These are phyloP conservation scores for Pleurotus tuoliensis DNA, from an alignment of 768 basidiomycete genomes.

Conservation along the genomic window DNA sequence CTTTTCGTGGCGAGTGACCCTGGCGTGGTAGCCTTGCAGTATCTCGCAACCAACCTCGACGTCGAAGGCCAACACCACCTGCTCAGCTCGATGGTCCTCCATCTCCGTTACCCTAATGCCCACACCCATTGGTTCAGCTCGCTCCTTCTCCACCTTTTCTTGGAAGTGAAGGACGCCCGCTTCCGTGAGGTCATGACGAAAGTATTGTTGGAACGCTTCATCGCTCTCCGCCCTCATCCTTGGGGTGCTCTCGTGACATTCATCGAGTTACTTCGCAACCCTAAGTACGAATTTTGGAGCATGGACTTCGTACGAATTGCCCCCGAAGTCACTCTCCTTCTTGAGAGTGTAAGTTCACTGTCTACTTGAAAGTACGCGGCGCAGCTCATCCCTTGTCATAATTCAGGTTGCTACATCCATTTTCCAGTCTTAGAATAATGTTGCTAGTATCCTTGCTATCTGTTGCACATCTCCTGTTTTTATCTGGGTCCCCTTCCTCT, in stretches of 20 bases:
- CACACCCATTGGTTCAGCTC: constrained; percentile 99
- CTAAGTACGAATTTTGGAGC: constrained; percentile 89
- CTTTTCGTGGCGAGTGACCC: constrained; percentile 81
- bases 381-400: constrained; percentile 4
- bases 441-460: constrained; percentile 71
- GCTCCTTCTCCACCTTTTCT: constrained; percentile 83
- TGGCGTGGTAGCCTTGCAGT: constrained; percentile 80
- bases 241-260: constrained; percentile 95
- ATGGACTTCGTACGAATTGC: constrained; percentile 82
- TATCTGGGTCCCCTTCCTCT: constrained; percentile 53
- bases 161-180: constrained; percentile 70
- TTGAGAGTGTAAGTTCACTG: constrained; percentile 66
- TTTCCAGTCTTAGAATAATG: constrained; percentile 70
- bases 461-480: constrained; percentile 68
- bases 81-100: constrained; percentile 87
- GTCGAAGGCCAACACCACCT: constrained; percentile 96
- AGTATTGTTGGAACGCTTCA: constrained; percentile 89
- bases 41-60: constrained; percentile 80
- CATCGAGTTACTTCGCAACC: constrained; percentile 88
- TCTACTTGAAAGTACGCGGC: background rate
- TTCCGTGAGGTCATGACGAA: constrained; percentile 83
- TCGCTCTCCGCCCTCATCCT: constrained; percentile 93
- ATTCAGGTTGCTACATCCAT: constrained; percentile 71
- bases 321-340: constrained; percentile 80
- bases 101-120: constrained; percentile 95